Percentiles rank a stretch among this genome's conserved stretches.
phyloP scores from a whole-genome alignment of 1,284 basidiomycete genomes.

The Trametes versicolor region DNA sequence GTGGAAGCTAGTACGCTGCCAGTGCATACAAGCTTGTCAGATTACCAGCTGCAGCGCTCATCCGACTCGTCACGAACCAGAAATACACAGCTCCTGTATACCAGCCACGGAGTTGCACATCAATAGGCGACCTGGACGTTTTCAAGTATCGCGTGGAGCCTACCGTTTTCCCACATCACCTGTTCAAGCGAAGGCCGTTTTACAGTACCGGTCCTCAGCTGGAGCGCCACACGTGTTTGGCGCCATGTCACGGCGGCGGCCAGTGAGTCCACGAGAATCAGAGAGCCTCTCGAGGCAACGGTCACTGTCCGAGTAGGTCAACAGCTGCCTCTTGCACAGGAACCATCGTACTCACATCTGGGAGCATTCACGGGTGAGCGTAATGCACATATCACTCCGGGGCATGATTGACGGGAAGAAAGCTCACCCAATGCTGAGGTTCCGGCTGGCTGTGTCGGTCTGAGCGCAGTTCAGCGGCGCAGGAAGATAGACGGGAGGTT shows the following conservation, averaged over 20 bases:
- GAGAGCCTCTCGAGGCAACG: neutral
- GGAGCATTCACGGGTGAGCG: neutral
- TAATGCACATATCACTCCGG: no score
- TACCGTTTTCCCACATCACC: neutral
- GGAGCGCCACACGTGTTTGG: no score
- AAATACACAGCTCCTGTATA: neutral
- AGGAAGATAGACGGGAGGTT: neutral
- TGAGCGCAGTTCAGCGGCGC: neutral
- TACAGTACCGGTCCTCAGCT: neutral
- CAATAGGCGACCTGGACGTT: neutral
- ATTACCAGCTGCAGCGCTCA: no score
- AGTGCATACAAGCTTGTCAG: neutral
- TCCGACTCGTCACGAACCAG: neutral
- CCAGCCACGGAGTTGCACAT: neutral
- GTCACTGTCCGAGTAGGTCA: neutral
- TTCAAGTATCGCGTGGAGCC: neutral
- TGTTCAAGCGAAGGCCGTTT: neutral
- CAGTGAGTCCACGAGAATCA: neutral
- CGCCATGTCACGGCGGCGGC: neutral
- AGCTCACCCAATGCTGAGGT: neutral
- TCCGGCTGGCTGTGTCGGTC: neutral
- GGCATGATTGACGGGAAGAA: no score
- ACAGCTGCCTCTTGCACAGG: neutral
- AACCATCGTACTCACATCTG: neutral
- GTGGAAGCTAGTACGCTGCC: neutral